phyloP scores from a whole-genome alignment of 2,329 filamentous ascomycete genomes.

The Fusarium sp. region DNA sequence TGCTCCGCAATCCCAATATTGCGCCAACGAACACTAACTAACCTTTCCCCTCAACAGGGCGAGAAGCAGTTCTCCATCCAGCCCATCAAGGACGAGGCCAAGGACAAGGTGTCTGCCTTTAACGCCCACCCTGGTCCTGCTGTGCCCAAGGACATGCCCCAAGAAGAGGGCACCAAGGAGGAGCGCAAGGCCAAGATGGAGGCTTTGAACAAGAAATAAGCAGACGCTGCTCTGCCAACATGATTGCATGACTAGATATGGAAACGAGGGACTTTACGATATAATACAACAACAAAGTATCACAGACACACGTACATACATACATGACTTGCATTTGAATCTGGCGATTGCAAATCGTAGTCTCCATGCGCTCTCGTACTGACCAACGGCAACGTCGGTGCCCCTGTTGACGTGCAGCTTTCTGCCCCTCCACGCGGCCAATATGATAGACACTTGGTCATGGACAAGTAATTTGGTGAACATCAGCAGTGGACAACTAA shows the following conservation, averaged over 20 bases:
- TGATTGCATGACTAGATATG: conserved; percentile 37
- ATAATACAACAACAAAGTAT: conserved; percentile 17
- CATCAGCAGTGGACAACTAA: too few relatives aligned
- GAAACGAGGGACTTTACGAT: conserved; percentile 17
- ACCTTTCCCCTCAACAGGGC: conserved; percentile 40
- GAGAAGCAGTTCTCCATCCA: conserved; percentile 58
- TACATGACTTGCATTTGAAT: conserved; percentile 2
- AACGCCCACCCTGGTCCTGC: conserved; percentile 67
- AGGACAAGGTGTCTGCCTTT: conserved; percentile 61
- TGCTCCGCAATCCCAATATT: background rate
- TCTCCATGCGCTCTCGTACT: conserved; percentile 29
- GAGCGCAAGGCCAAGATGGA: conserved; percentile 72
- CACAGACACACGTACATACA: conserved; percentile 6
- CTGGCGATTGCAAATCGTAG: conserved; percentile 4
- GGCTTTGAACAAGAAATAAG: conserved; percentile 67
- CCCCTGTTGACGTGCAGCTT: conserved; percentile 27
- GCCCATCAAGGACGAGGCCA: conserved; percentile 54
- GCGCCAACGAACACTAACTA: conserved; percentile 14
- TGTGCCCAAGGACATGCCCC: conserved; percentile 62
- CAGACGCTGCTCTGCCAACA: conserved; percentile 17
- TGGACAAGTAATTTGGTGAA: background rate
- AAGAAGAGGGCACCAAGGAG: conserved; percentile 70
- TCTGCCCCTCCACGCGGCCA: conserved; percentile 17
- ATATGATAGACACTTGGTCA: conserved; percentile 9
- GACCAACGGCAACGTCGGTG: conserved; percentile 23